Base-by-base conservation (phyloP, 495 filamentous ascomycete genomes). In the Trichodelitschia bisporula region DNA sequence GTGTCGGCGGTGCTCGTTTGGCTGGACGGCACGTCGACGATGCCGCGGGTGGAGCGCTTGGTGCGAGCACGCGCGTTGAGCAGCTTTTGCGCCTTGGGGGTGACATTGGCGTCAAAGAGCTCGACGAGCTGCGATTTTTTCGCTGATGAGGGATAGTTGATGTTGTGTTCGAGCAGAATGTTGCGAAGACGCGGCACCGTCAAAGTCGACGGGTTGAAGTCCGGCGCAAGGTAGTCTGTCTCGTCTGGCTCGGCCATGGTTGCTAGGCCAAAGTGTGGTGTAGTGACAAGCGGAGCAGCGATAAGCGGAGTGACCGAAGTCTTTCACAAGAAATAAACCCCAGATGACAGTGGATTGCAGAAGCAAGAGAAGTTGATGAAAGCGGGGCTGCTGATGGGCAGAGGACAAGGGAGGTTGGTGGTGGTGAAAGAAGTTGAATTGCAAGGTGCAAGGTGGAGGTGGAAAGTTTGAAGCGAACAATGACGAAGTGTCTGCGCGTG, bases 81-180 rank as follows among this genome's bases (percentile, higher is more conserved):
- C 10, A 91, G 62, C 43, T 70, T 76, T 36, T 60, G 64, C 4
- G 79, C 69, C 40, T 77, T 66, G 1, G 86, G 77, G 4, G 74
- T 51, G 21, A 97, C 62, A 34, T 84, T 58, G 24, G 76, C 58
- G 40, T 75, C 71, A 47, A 97, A 78, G 17, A 95, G 58, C 3
- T 73, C 66, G 32, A 97, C 54, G 24, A 97, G 69, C 38, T 91
- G 70, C 1, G 66, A 50, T 54, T 97, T 97, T 51, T 93, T 95
- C 19, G 74, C 69, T 29, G 80, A 65, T 4, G 78, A 66, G 1
- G 82, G 71, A 50, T 92, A 95, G 9, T 67, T 42, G 35, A 93
- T 57, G 46, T 78, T 72, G 52, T 97, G 72, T 32, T 66, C 71
- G 38, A 95, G 70, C 18, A 97, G 69, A 36, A 93, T 84, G 14